phyloP scores from a whole-genome alignment of 2,329 filamentous ascomycete genomes.

The Tympanopsis confertula region DNA sequence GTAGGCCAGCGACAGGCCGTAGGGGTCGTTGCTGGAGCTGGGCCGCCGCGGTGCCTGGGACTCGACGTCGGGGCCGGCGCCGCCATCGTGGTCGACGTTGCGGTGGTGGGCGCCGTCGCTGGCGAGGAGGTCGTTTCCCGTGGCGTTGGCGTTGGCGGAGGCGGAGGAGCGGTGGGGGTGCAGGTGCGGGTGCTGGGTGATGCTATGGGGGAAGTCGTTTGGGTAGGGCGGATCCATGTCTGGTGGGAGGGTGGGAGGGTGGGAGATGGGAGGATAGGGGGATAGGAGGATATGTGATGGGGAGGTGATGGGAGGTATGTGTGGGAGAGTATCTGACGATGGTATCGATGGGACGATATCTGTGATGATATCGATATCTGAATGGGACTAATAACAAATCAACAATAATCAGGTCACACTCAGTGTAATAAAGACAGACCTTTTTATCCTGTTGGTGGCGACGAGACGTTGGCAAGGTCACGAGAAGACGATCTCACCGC shows the following conservation, averaged over 20 bases:
- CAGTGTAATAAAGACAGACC: too few species aligned
- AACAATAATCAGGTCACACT: too few species aligned
- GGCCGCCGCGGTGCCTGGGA: constrained; percentile 18
- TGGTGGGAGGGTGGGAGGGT: not conserved
- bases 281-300: constrained; percentile 2
- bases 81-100: constrained; percentile 6
- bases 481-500: too few species aligned
- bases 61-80: constrained; percentile 30
- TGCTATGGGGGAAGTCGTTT: constrained; percentile 25
- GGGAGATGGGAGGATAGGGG: constrained; percentile 2
- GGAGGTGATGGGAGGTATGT: not conserved
- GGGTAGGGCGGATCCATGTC: constrained; percentile 1
- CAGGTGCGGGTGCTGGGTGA: constrained; percentile 29
- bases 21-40: constrained; percentile 49
- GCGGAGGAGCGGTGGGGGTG: constrained; percentile 9
- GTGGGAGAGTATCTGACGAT: not conserved
- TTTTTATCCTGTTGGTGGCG: too few species aligned
- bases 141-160: constrained; percentile 12
- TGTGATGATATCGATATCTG: too few species aligned
- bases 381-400: too few species aligned
- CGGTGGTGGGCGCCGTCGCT: constrained; percentile 29
- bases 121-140: constrained; percentile 7
- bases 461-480: too few species aligned
- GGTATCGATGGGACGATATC: too few species aligned
- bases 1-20: constrained; percentile 63